A percentile compares a stretch with the other conserved stretches of the same genome.
Evolutionary conservation across 306 rosid genomes (phyloP).

Genomic region (Alnus glutinosa): DNA sequence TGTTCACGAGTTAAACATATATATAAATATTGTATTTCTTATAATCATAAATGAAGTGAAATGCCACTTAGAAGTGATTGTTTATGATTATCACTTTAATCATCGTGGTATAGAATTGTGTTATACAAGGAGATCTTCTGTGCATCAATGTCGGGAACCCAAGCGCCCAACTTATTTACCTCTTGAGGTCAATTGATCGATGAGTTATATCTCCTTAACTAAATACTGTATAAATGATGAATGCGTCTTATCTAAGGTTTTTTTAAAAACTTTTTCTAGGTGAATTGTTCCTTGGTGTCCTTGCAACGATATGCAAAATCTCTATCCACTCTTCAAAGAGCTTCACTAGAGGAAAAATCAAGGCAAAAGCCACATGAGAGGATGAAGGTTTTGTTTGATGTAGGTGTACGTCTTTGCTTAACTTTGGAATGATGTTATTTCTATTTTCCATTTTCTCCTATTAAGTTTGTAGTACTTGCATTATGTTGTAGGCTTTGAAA

Average conservation of each 20-base stretch:
- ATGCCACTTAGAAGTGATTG: too few species aligned
- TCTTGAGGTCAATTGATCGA: conserved; percentile 56
- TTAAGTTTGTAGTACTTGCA: not conserved
- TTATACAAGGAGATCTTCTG: too few species aligned
- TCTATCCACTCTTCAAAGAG: conserved; percentile 69
- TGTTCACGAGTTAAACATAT: too few species aligned
- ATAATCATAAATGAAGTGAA: too few species aligned
- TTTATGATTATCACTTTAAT: too few species aligned
- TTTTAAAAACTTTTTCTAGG: conserved; percentile 23
- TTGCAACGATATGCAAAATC: conserved; percentile 87
- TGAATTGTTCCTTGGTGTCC: conserved; percentile 62
- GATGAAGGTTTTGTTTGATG: conserved; percentile 70
- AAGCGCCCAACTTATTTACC: conserved; percentile 83
- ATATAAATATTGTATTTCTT: too few species aligned
- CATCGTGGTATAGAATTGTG: too few species aligned
- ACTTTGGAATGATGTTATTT: not conserved
- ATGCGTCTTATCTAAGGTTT: not conserved
- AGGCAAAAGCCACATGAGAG: conserved; percentile 92
- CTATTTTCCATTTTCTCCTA: not conserved
- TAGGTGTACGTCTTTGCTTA: conserved; percentile 25
- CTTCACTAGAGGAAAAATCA: conserved; percentile 85
- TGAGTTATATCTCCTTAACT: not conserved
- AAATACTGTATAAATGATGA: not conserved
- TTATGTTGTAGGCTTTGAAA: conserved; percentile 60
- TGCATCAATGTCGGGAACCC: conserved; percentile 90